Base-by-base conservation (phyloP, 257 asterid species). In the Eucommia ulmoides region DNA sequence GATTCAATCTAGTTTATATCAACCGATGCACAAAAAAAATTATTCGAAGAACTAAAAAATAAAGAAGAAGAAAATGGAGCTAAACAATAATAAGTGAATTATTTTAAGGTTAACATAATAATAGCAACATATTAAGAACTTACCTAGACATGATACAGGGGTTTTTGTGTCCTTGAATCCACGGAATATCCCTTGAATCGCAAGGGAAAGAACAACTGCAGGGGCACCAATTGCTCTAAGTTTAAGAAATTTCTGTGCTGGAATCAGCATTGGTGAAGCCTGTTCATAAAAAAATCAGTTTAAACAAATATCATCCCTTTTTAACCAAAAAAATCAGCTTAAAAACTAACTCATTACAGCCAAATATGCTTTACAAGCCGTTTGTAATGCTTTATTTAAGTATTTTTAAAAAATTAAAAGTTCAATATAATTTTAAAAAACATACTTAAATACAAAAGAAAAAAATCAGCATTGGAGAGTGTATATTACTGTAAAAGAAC, bases 161-260 rank as follows among this genome's bases (percentile, higher is more conserved):
- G 74, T 64, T 53, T 54, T 60, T 22, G 74, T 72, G 52, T 63
- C 74, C 68, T 63, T 67, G 45, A 72, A 67, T 9, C 74, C 74
- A 53, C 78, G 74, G 41, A 72, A 62, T 29, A 72, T 67, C 59
- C 78, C 78, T 45, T 72, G 78, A 22, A 72, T 52, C 11, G 78
- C 63, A 19, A 72, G 68, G 50, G 64, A 59, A 47, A 72, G 62
- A 50, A 72, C 78, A 49, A 72, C 78, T 22, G 78, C 71, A 7
- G 78, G 78, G 18, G 78, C 78, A 42, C 78, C 78, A 60, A 72
- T 41, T 49, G 78, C 74, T 60, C 78, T 68, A 41, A 72, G 74
- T 55, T 61, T 67, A 45, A 72, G 78, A 67, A 72, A 63, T 49
- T 63, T 56, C 47, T 56, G 68, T 2, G 78, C 74, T 52, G 68